A percentile compares a stretch with the other conserved stretches of the same genome.
Evolutionary conservation across 2,329 filamentous ascomycete genomes (phyloP).

Genomic region (Xylaria polymorpha): DNA sequence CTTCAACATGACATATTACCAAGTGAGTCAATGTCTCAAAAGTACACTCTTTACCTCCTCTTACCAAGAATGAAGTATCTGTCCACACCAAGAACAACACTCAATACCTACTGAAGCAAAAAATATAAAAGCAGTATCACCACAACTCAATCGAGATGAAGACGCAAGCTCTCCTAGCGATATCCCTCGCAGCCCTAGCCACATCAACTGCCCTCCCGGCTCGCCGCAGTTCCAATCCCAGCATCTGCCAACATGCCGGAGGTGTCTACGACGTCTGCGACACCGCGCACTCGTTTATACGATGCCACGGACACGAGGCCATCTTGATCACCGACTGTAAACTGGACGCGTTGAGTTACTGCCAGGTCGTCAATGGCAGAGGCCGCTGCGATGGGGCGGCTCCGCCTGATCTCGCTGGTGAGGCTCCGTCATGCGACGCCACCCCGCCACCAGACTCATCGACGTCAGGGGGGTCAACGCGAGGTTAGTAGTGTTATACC

Average conservation of each 20-base stretch:
- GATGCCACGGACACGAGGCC: constrained; percentile 29
- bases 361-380: constrained; percentile 19
- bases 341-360: not conserved
- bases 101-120: not conserved
- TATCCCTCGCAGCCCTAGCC: constrained; percentile 6
- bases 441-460: not conserved
- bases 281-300: constrained; percentile 25
- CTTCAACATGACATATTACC: not conserved
- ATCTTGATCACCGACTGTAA: constrained; percentile 28
- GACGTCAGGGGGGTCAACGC: not conserved
- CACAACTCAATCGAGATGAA: constrained; percentile 18
- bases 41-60: not conserved
- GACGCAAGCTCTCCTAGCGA: constrained; percentile 2
- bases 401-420: constrained; percentile 17
- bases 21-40: constrained; percentile 11
- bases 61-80: not conserved
- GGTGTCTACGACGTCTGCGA: constrained; percentile 38
- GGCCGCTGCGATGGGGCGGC: constrained; percentile 25
- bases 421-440: not conserved
- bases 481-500: not conserved
- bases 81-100: not conserved
- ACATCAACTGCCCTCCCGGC: not conserved
- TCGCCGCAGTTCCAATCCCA: not conserved
- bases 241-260: not conserved
- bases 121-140: not conserved